These are phyloP conservation scores for Spathaspora boniae DNA, from an alignment of 805 yeast species.

Conservation along the genomic window DNA sequence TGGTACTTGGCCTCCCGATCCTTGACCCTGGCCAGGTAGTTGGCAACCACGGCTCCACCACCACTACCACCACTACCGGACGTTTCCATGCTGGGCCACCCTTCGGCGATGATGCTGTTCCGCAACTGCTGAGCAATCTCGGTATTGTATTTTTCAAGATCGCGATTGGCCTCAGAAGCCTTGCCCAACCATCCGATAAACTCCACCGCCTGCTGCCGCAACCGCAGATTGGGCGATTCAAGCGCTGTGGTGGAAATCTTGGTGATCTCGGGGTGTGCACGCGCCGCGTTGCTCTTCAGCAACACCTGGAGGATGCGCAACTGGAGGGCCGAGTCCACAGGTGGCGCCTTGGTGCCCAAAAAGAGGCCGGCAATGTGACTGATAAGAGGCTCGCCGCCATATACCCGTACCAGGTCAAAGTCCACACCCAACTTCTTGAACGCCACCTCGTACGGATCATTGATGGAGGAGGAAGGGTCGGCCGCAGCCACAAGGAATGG, in stretches of 20 bases:
- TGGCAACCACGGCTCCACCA: too few relatives aligned
- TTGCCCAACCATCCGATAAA: conserved; percentile 61
- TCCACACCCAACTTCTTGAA: conserved; percentile 51
- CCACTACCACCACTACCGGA: too few relatives aligned
- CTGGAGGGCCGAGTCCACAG: conserved; percentile 53
- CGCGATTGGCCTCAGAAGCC: conserved; percentile 7
- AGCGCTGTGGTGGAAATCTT: conserved; percentile 59
- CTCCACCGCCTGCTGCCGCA: conserved; percentile 55
- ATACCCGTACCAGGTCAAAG: conserved; percentile 48
- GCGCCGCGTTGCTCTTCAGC: conserved; percentile 50
- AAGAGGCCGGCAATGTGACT: conserved; percentile 45
- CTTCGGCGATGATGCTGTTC: conserved; percentile 50
- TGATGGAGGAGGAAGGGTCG: conserved; percentile 54
- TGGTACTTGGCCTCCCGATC: conserved; percentile 72
- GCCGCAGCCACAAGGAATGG: conserved; percentile 62
- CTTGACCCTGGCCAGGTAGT: conserved; percentile 28
- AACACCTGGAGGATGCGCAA: conserved; percentile 52
- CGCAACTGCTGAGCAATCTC: conserved; percentile 52
- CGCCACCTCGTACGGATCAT: conserved; percentile 50
- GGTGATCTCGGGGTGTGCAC: conserved; percentile 39
- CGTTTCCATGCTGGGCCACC: conserved; percentile 52
- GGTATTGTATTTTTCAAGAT: conserved; percentile 27
- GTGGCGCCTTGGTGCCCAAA: conserved; percentile 51
- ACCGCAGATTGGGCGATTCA: conserved; percentile 46
- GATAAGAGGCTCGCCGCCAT: conserved; percentile 47